Evolutionary conservation across 2,329 filamentous ascomycete genomes (phyloP).

Genomic region (Tolypocladium endophyticum): DNA sequence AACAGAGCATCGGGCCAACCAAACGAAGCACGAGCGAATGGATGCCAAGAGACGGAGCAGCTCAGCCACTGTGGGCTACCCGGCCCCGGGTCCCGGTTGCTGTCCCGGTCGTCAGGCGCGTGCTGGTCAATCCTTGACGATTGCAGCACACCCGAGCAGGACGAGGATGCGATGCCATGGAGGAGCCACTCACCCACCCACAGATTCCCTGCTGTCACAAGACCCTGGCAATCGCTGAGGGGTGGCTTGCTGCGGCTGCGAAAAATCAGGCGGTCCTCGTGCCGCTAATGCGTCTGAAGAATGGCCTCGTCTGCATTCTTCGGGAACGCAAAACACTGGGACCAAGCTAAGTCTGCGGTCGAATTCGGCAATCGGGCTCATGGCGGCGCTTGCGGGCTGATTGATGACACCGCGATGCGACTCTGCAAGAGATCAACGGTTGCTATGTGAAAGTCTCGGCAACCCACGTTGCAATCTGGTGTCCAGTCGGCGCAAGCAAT

Average conservation of each 20-base stretch:
- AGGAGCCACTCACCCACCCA: neutral
- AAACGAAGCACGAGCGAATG: neutral
- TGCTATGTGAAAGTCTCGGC: neutral
- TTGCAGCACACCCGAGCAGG: neutral
- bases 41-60: neutral
- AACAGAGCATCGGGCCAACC: neutral
- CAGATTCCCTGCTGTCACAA: neutral
- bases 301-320: neutral
- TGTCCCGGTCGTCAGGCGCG: neutral
- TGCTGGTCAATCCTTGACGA: neutral
- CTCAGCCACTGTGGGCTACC: neutral
- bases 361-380: neutral
- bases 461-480: neutral
- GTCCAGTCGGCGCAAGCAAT: neutral
- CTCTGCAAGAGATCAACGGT: neutral
- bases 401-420: neutral
- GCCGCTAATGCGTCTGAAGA: neutral
- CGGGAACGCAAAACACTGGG: neutral
- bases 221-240: neutral
- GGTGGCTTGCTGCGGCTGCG: neutral
- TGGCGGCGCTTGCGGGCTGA: neutral
- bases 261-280: neutral
- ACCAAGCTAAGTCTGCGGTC: neutral
- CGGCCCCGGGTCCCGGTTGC: neutral
- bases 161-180: neutral